Evolutionary conservation across 2,329 filamentous ascomycete species (phyloP).

Genomic region (Pyrenophora graminea): DNA sequence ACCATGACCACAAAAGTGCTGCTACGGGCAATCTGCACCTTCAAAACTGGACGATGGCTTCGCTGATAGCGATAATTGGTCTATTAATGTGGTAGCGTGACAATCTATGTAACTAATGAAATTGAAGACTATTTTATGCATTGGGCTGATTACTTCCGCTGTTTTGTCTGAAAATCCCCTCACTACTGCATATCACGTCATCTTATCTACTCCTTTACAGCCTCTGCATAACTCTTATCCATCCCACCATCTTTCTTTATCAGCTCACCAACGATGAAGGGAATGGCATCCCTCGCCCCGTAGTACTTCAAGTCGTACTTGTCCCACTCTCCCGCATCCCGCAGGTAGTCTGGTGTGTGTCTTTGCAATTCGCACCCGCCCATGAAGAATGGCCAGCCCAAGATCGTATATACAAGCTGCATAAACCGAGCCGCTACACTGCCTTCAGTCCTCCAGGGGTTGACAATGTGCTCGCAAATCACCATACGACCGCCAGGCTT

Average conservation of each 20-base stretch:
- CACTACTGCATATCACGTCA: background rate
- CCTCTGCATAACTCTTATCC: constrained; percentile 29
- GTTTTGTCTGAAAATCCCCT: too few species aligned
- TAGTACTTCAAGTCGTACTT: constrained; percentile 52
- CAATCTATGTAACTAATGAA: background rate
- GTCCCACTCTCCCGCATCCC: constrained; percentile 55
- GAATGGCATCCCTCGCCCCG: constrained; percentile 33
- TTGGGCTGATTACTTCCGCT: too few species aligned
- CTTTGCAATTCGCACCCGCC: constrained; percentile 58
- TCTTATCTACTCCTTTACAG: constrained; percentile 17
- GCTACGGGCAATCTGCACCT: constrained; percentile 1
- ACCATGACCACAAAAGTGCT: constrained; percentile 22
- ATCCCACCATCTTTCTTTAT: constrained; percentile 32
- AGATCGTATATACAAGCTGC: constrained; percentile 52
- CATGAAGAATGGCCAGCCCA: constrained; percentile 59
- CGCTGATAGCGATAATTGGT: constrained; percentile 3
- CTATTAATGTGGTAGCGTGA: constrained; percentile 2
- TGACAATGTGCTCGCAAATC: constrained; percentile 60
- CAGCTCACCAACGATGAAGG: constrained; percentile 45
- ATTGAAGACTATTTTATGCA: background rate
- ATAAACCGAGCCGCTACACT: constrained; percentile 50
- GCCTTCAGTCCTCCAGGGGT: constrained; percentile 55
- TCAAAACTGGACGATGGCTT: background rate
- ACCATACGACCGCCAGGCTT: constrained; percentile 61
- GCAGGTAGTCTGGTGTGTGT: constrained; percentile 53